Evolutionary conservation across 2,329 filamentous ascomycete species (phyloP).

Genomic region (Pseudogymnoascus sp.): DNA sequence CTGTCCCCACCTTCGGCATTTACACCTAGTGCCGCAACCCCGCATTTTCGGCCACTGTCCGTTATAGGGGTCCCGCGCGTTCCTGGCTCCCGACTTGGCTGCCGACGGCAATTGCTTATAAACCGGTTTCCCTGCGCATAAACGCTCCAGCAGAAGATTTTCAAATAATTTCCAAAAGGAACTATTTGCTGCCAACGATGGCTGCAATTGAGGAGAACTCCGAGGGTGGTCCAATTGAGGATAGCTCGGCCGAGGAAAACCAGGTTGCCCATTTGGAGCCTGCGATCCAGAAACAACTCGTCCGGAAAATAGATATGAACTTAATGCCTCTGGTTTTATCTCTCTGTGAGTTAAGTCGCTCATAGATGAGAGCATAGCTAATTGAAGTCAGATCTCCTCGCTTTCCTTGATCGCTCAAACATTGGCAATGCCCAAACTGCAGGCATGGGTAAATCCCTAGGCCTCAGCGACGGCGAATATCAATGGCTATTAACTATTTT

Average conservation of each 20-base stretch:
- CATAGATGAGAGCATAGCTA: not conserved
- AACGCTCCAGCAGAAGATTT: not conserved
- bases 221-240: not conserved
- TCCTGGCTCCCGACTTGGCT: not conserved
- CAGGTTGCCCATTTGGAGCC: constrained; percentile 6
- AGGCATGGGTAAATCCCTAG: constrained; percentile 42
- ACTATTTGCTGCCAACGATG: not conserved
- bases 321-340: constrained; percentile 35
- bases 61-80: not conserved
- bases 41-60: not conserved
- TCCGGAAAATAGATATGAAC: constrained; percentile 50
- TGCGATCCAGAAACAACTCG: constrained; percentile 38
- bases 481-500: constrained; percentile 34
- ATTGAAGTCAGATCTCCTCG: constrained; percentile 32
- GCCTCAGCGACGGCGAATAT: constrained; percentile 35
- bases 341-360: constrained; percentile 16
- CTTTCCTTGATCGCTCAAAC: constrained; percentile 42
- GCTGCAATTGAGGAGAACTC: not conserved
- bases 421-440: constrained; percentile 47
- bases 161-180: not conserved
- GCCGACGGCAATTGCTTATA: not conserved
- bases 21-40: not conserved
- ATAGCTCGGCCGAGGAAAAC: not conserved
- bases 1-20: not conserved
- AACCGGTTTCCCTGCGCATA: not conserved